A percentile compares a stretch with the other conserved stretches of the same genome.
Conservation (phyloP, 352 stramenopile genomes). For the Globisporangium recalcitrans region DNA sequence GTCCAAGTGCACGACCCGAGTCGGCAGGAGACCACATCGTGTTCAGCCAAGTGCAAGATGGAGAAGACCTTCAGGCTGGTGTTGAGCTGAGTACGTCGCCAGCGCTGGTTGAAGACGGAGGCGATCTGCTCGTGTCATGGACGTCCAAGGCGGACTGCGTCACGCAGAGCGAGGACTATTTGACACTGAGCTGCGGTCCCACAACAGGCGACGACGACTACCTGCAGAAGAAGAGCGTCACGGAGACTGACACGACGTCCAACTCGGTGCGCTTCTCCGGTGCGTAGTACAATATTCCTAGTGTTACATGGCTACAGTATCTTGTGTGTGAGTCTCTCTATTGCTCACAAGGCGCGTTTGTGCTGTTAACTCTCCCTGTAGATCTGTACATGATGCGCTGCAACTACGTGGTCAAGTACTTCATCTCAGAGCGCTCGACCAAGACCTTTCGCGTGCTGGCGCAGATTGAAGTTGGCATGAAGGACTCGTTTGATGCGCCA, state of each 20-base stretch:
- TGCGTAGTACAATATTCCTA: not conserved
- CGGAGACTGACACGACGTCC: slow-evolving; percentile 5
- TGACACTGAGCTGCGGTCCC: slow-evolving; percentile 62
- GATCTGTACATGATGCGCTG: slow-evolving; percentile 48
- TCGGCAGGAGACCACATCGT: not conserved
- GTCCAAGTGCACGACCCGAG: not conserved
- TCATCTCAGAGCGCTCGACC: slow-evolving; percentile 24
- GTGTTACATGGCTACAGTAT: not conserved
- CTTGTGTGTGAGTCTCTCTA: too few species aligned
- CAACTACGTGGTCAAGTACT: slow-evolving; percentile 57
- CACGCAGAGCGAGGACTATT: slow-evolving; percentile 36
- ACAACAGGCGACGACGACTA: slow-evolving; percentile 43
- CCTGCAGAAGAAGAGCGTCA: slow-evolving; percentile 33
- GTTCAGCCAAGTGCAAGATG: not conserved
- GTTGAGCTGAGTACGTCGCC: slow-evolving; percentile 36
- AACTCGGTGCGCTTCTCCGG: slow-evolving; percentile 3
- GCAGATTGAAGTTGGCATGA: slow-evolving; percentile 35
- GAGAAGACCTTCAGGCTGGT: too few species aligned
- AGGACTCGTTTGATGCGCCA: slow-evolving; percentile 39
- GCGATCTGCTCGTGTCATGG: slow-evolving; percentile 55
- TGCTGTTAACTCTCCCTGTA: too few species aligned
- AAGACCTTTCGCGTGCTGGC: slow-evolving; percentile 18
- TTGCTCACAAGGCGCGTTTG: too few species aligned
- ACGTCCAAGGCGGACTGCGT: not conserved
- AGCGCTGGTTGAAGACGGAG: slow-evolving; percentile 32